Evolutionary conservation across 1,284 basidiomycete species (phyloP).

Genomic region (Hemileia vastatrix): DNA sequence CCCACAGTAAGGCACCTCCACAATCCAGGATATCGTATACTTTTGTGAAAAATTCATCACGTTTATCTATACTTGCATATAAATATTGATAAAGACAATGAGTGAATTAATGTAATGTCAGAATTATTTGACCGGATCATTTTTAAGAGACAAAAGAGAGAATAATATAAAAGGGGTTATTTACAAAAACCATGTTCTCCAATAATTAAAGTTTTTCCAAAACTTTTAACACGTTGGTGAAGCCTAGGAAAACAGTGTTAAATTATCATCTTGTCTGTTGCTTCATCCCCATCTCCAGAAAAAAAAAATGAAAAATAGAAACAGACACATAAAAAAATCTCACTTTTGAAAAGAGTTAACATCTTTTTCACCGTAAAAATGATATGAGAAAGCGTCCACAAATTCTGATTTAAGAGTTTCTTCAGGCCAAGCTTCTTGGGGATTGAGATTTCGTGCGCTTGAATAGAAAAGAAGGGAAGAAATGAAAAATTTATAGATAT

Average conservation of each 20-base stretch:
- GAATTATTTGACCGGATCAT: background rate
- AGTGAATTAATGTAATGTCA: too few species aligned
- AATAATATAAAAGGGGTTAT: too few species aligned
- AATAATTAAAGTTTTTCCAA: conserved; percentile 15
- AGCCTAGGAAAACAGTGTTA: background rate
- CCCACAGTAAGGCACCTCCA: conserved; percentile 16
- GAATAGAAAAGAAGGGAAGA: too few species aligned
- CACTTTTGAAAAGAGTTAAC: too few species aligned
- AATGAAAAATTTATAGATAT: too few species aligned
- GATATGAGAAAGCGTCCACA: conserved; percentile 19
- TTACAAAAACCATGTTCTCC: conserved; percentile 23
- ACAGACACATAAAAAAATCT: too few species aligned
- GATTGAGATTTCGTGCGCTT: conserved; percentile 8
- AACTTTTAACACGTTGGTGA: background rate
- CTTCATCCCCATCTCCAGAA: conserved; percentile 16
- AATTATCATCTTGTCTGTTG: too few species aligned
- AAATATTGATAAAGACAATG: background rate
- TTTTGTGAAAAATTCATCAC: background rate
- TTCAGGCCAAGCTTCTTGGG: conserved; percentile 10
- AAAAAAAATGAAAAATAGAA: too few species aligned
- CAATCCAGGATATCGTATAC: conserved; percentile 4
- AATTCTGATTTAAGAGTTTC: conserved; percentile 9
- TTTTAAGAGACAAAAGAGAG: background rate
- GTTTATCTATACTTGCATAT: background rate
- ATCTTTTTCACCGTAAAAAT: too few species aligned